Conservation (phyloP, 495 filamentous ascomycete genomes). For the Penicillium soppii region DNA sequence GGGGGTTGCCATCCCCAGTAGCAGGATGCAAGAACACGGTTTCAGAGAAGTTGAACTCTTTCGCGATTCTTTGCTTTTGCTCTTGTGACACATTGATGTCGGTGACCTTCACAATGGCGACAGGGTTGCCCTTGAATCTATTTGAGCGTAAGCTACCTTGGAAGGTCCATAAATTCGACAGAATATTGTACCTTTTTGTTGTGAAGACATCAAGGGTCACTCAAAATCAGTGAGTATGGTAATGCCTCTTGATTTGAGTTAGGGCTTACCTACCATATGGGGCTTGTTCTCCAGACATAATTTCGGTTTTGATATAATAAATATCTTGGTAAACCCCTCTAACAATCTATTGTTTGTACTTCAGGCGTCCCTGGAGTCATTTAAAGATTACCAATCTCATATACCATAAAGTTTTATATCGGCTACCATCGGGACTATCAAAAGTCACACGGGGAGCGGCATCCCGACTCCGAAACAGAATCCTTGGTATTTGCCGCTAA, state of each 20-base stretch:
- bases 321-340: too few species aligned
- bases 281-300: background rate
- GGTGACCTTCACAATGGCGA: constrained; percentile 62
- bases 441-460: background rate
- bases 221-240: background rate
- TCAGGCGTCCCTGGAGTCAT: too few species aligned
- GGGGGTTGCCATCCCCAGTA: background rate
- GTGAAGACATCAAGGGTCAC: constrained; percentile 71
- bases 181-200: constrained; percentile 2
- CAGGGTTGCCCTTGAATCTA: constrained; percentile 62
- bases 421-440: background rate
- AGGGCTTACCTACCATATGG: background rate
- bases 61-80: constrained; percentile 61
- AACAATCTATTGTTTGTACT: too few species aligned
- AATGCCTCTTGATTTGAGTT: background rate
- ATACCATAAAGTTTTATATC: background rate
- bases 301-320: background rate
- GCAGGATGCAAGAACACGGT: constrained; percentile 64
- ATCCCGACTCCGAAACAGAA: background rate
- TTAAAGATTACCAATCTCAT: background rate
- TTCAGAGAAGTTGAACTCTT: constrained; percentile 75
- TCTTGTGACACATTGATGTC: constrained; percentile 39
- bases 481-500: background rate
- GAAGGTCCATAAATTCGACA: background rate
- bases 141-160: constrained; percentile 9